These are phyloP conservation scores for Xanthoceras sorbifolium DNA, from an alignment of 345 rosid genomes.

Conservation along the genomic window DNA sequence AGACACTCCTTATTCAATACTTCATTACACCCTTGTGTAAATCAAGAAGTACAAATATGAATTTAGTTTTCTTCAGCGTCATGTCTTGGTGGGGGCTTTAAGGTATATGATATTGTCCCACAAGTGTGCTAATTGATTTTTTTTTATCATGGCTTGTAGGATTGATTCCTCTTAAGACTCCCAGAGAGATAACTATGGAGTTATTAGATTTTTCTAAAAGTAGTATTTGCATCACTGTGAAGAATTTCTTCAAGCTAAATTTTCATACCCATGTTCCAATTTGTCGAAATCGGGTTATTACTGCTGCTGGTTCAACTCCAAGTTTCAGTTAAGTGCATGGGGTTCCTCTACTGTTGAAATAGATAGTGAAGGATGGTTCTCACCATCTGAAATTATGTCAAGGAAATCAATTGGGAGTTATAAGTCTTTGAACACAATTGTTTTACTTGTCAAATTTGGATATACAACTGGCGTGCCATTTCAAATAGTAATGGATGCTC, in stretches of 20 bases:
- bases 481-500: slow-evolving; percentile 28
- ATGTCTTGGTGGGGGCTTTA: neutral
- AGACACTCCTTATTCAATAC: too few relatives aligned
- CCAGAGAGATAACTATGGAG: neutral
- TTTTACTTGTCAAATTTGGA: neutral
- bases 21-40: too few relatives aligned
- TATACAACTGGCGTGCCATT: neutral
- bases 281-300: neutral
- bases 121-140: neutral
- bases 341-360: neutral
- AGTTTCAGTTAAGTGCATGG: neutral
- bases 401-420: neutral
- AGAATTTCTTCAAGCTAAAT: neutral
- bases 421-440: neutral
- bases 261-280: neutral
- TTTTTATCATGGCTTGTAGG: neutral
- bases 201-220: neutral
- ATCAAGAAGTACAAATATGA: too few relatives aligned
- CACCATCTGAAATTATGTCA: neutral
- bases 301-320: neutral
- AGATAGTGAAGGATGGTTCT: neutral
- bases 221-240: neutral
- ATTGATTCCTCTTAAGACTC: neutral
- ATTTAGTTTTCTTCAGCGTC: neutral
- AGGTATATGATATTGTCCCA: neutral